Evolutionary conservation across 192 early-diverging fungal genomes (phyloP).

Genomic region (Mortierella claussenii): DNA sequence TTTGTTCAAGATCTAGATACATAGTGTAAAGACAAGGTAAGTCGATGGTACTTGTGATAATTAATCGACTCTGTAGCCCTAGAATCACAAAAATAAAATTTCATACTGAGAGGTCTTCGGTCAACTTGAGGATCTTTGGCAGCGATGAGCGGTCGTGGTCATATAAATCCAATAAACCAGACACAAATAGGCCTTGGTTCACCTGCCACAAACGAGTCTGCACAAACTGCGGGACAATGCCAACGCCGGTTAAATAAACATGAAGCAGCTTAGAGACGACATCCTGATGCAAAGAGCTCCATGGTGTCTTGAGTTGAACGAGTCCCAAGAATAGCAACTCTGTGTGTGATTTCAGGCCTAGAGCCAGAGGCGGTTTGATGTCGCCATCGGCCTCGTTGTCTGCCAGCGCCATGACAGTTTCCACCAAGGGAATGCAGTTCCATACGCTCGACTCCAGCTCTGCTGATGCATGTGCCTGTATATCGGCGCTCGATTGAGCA

Average conservation of each 20-base stretch:
- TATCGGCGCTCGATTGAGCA: constrained; percentile 52
- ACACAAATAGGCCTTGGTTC: constrained; percentile 64
- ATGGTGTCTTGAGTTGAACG: constrained; percentile 66
- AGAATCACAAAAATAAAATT: not conserved
- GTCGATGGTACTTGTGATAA: not conserved
- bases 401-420: constrained; percentile 67
- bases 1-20: constrained; percentile 68
- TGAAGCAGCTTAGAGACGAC: constrained; percentile 67
- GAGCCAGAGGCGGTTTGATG: constrained; percentile 71
- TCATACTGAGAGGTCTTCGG: constrained; percentile 81
- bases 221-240: constrained; percentile 69
- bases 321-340: constrained; percentile 81
- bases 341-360: constrained; percentile 69
- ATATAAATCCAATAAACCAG: constrained; percentile 77
- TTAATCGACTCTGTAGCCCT: not conserved
- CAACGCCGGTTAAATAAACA: constrained; percentile 72
- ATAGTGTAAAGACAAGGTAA: not conserved
- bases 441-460: constrained; percentile 64
- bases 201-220: constrained; percentile 79
- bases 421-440: constrained; percentile 80
- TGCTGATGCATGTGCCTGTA: constrained; percentile 55
- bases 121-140: constrained; percentile 74
- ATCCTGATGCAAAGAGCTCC: constrained; percentile 70
- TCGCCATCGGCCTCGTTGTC: constrained; percentile 69
- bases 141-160: constrained; percentile 71